phyloP scores from a whole-genome alignment of 2,329 filamentous ascomycete species.

The Xylaria sp. region DNA sequence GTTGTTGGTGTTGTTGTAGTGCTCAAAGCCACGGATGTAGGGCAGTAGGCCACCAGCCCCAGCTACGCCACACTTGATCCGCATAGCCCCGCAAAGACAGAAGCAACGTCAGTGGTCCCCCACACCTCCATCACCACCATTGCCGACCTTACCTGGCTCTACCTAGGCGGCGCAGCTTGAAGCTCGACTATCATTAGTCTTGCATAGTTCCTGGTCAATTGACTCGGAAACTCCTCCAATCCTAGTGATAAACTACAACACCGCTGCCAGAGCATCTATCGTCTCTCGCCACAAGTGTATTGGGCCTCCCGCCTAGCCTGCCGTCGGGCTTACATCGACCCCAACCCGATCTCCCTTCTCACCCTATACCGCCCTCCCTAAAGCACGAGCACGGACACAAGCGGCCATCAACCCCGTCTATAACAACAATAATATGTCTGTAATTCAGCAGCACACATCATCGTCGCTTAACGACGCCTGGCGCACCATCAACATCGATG shows the following conservation, averaged over 20 bases:
- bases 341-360: constrained; percentile 8
- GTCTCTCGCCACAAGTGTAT: neutral
- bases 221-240: neutral
- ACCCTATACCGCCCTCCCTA: neutral
- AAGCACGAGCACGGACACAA: neutral
- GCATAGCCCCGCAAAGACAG: constrained; percentile 3
- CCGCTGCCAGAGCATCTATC: neutral
- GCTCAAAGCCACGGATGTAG: too few relatives aligned
- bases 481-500: constrained; percentile 95
- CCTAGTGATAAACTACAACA: neutral
- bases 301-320: constrained; percentile 13
- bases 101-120: constrained; percentile 27
- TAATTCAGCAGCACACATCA: constrained; percentile 68
- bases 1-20: too few relatives aligned
- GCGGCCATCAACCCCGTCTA: neutral
- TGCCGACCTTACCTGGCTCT: neutral
- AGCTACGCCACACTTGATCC: constrained; percentile 7
- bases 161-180: constrained; percentile 8
- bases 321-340: constrained; percentile 19
- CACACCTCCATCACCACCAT: constrained; percentile 19
- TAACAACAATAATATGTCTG: constrained; percentile 59
- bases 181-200: constrained; percentile 1
- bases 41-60: too few relatives aligned
- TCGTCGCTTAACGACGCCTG: constrained; percentile 68
- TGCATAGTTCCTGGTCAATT: neutral